Evolutionary conservation across 352 stramenopile species (phyloP), one percentile per base, ranked within the genome.

Genomic region (Pseudoperonospora humuli): DNA sequence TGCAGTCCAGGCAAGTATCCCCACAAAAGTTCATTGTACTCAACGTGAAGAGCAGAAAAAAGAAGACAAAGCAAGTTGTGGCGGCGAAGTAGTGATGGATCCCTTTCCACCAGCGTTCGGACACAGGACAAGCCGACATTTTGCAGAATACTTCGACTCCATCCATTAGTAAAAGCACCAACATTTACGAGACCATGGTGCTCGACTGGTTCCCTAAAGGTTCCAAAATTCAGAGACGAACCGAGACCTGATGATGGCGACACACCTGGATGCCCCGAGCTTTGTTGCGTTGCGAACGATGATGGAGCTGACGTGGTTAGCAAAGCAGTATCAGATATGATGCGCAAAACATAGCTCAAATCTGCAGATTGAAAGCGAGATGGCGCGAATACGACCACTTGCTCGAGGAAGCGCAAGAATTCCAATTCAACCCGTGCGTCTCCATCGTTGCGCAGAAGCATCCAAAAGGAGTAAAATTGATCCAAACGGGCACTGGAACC

Each of bases 371-470:
- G 70, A 33, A 91, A 86, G 13, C 70, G 61, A 7, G 59, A 59
- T 0, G 82, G 82, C 17, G 75, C 75, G 39, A 92, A 88, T 25
- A 92, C 74, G 0, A 89, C 74, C 3, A 93, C 57, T 67, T 93
- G 82, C 51, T 92, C 75, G 24, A 92, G 47, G 20, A 90, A 91
- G 35, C 73, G 77, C 25, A 89, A 68, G 35, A 79, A 89, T 44
- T 89, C 77, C 14, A 86, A 59, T 38, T 92, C 77, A 3, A 92
- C 54, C 10, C 75, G 69, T n/a, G 72, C 46, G 18, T 92, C 75
- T 7, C 69, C 67, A 45, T 83, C 63, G 24, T 83, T 63, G 13
- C 82, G 78, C 17, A 93, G 60, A 34, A 92, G 32, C 18, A 60
- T 66, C 76, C 75, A 93, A 17, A 79, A 65, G 5, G 64, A 80